These are phyloP conservation scores for Tricholoma saponaceum DNA, from an alignment of 768 basidiomycete genomes.

Conservation along the genomic window DNA sequence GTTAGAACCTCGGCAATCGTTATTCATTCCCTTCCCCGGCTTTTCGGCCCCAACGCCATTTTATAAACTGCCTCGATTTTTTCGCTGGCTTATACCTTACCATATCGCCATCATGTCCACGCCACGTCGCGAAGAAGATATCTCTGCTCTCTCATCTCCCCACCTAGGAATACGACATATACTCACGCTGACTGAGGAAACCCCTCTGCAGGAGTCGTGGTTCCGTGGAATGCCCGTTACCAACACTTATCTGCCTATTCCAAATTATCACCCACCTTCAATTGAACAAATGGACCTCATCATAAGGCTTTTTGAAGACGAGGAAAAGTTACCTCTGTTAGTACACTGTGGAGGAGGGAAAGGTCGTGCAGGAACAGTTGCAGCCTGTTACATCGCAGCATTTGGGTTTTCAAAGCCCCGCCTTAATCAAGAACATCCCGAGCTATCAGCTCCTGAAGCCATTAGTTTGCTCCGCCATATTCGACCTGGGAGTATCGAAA, in stretches of 20 bases:
- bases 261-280: slow-evolving; percentile 49
- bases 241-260: slow-evolving; percentile 54
- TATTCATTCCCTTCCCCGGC: slow-evolving; percentile 29
- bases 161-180: slow-evolving; percentile 54
- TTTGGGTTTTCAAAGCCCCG: slow-evolving; percentile 47
- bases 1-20: slow-evolving; percentile 35
- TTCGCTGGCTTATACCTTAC: slow-evolving; percentile 60
- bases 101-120: slow-evolving; percentile 60
- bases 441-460: slow-evolving; percentile 44
- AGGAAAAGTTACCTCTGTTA: slow-evolving; percentile 43
- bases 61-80: slow-evolving; percentile 51
- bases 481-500: slow-evolving; percentile 57
- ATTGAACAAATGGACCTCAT: slow-evolving; percentile 60
- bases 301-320: slow-evolving; percentile 41
- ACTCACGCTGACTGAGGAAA: slow-evolving; percentile 56
- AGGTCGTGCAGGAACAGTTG: slow-evolving; percentile 58
- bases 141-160: slow-evolving; percentile 39
- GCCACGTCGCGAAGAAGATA: slow-evolving; percentile 46
- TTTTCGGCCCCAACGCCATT: slow-evolving; percentile 9
- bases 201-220: slow-evolving; percentile 44
- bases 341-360: slow-evolving; percentile 64
- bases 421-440: slow-evolving; percentile 39
- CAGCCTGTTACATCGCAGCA: slow-evolving; percentile 56
- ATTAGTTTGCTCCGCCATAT: slow-evolving; percentile 42
- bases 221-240: slow-evolving; percentile 39